Base-by-base conservation (phyloP, 805 yeast genomes). In the Babjeviella inositovora region DNA sequence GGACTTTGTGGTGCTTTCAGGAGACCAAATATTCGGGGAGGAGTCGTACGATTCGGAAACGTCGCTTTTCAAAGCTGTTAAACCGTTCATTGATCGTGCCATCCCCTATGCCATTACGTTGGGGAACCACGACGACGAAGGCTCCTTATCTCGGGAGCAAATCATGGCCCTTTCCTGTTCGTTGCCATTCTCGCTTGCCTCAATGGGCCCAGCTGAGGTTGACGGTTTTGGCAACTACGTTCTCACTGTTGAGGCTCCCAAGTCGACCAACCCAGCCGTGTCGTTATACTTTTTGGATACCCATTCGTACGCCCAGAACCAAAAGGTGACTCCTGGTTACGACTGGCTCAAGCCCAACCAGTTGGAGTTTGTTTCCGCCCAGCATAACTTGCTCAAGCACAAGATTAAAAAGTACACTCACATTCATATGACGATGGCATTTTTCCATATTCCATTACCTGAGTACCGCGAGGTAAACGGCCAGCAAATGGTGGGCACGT, bases 51-150 rank as follows among this genome's bases (percentile, higher is more conserved):
- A 87, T 40, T 61, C 95, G 0, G 74, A 73, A 33, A 71, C 93
- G 0, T 69, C 95, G 0, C 35, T 82, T n/a, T 57, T 75, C 28
- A 87, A 90, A 41, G 81, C 74, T 0, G 56, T 76, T 7, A 53
- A 60, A 7, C 92, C 93, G 0, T 65, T 81, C 14, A 61, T 85
- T 13, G 37, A 50, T 9, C 51, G 79, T 22, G 46, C 59, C 23
- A 75, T 85, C 6, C 96, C 97, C 4, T 90, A 65, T 55, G 87
- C 95, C 0, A 58, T 77, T 32, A 70, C 73, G 6, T 60, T 87
- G 54, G 98, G 98, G 1, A 90, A 90, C 43, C 98, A 90, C 43
- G 98, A 90, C 43, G 90, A 76, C 38, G 93, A 85, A 47, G 87
- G 93, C 1, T 61, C 72, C 4, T 35, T 82, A 27, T 30, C 53